A percentile compares a stretch with the other conserved stretches of the same genome.
Evolutionary conservation across 164 flowering plant species (phyloP).

Genomic region (Euptelea pleiosperma): DNA sequence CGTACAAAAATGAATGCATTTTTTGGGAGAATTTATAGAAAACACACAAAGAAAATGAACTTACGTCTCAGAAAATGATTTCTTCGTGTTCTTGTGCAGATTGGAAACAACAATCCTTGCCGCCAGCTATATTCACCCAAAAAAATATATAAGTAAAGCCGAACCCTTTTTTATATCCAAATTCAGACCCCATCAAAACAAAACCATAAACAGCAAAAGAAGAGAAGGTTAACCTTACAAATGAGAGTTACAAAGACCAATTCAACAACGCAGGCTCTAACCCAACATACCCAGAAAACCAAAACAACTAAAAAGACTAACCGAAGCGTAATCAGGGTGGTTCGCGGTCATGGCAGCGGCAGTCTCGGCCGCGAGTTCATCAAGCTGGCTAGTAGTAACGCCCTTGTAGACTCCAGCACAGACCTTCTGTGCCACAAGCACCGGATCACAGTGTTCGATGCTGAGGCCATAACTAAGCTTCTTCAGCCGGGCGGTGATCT

Average conservation of each 20-base stretch:
- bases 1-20: too few species aligned
- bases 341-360: conserved; percentile 96
- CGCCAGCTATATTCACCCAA: conserved; percentile 56
- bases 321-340: conserved; percentile 97
- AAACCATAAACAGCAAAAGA: background rate
- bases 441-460: conserved; percentile 92
- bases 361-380: conserved; percentile 95
- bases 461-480: conserved; percentile 94
- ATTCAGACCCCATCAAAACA: too few species aligned
- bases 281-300: conserved; percentile 2
- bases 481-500: conserved; percentile 97
- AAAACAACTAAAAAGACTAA: conserved; percentile 25
- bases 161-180: background rate
- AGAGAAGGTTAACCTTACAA: background rate
- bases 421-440: conserved; percentile 91
- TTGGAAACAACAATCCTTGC: conserved; percentile 96
- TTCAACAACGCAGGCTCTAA: too few species aligned
- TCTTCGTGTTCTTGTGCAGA: conserved; percentile 92
- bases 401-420: conserved; percentile 98
- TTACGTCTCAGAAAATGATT: conserved; percentile 95
- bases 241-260: too few species aligned
- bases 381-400: conserved; percentile 94
- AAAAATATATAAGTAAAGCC: background rate
- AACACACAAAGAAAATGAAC: too few species aligned
- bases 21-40: too few species aligned